Conservation (phyloP, 2,329 filamentous ascomycete genomes). For the Albifimbria verrucaria region DNA sequence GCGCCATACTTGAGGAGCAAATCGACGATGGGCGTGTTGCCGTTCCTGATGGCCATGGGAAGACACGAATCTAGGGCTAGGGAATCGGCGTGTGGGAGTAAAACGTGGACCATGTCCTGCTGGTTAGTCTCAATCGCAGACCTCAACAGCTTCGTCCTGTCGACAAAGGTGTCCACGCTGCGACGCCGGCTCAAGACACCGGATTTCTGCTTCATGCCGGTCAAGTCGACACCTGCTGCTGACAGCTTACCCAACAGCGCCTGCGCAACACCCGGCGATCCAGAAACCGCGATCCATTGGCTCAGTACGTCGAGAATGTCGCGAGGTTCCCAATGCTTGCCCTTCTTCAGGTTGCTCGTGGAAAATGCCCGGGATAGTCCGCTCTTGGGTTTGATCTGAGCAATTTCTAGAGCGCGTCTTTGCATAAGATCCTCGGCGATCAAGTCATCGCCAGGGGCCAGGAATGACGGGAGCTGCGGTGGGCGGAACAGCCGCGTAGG, state of each 20-base stretch:
- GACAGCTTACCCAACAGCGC: constrained; percentile 49
- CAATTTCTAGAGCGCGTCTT: constrained; percentile 34
- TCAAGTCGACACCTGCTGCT: constrained; percentile 47
- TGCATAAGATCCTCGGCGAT: constrained; percentile 54
- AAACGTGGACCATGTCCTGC: constrained; percentile 49
- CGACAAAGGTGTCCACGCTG: constrained; percentile 45
- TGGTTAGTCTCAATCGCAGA: constrained; percentile 49
- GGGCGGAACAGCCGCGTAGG: constrained; percentile 39
- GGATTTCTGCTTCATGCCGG: constrained; percentile 46
- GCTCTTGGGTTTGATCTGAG: constrained; percentile 34
- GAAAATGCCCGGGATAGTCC: constrained; percentile 36
- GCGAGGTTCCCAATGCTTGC: constrained; percentile 49
- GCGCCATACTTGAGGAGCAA: constrained; percentile 51
- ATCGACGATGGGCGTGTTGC: constrained; percentile 40
- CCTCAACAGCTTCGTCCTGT: constrained; percentile 48
- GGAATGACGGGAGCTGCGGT: constrained; percentile 38
- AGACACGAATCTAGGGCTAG: constrained; percentile 47
- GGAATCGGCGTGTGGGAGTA: constrained; percentile 51
- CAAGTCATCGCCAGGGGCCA: constrained; percentile 46
- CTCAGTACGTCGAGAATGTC: constrained; percentile 51
- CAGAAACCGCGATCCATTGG: constrained; percentile 44
- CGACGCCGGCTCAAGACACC: constrained; percentile 45
- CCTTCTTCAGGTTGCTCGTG: constrained; percentile 37
- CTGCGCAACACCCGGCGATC: constrained; percentile 54
- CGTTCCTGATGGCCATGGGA: constrained; percentile 43